A percentile compares a stretch with the other conserved stretches of the same genome.
Evolutionary conservation across 2,329 filamentous ascomycete species (phyloP).

Genomic region (Tolypocladium tundrense): DNA sequence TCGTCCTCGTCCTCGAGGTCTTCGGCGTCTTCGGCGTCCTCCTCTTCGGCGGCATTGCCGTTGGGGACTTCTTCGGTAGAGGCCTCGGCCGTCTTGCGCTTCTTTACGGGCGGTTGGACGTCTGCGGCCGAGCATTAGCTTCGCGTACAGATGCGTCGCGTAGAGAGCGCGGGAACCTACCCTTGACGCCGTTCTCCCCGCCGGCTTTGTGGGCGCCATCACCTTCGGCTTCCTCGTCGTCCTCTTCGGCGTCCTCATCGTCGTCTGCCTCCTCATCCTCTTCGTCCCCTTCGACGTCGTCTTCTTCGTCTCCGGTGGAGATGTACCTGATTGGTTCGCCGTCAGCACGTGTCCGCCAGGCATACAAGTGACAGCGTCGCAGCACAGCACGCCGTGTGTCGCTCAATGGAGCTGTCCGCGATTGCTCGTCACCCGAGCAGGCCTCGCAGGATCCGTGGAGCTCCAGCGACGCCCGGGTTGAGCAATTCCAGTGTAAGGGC

Average conservation of each 20-base stretch:
- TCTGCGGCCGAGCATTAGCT: constrained; percentile 11
- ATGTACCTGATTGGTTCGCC: constrained; percentile 17
- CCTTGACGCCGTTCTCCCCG: constrained; percentile 21
- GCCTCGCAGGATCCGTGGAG: background rate
- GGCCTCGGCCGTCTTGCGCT: constrained; percentile 34
- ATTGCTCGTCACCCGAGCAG: background rate
- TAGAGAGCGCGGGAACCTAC: constrained; percentile 14
- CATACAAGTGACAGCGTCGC: background rate
- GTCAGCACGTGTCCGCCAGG: constrained; percentile 3
- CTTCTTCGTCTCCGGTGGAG: constrained; percentile 29
- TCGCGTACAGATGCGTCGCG: background rate
- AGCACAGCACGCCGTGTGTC: background rate
- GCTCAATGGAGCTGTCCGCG: background rate
- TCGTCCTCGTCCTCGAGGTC: constrained; percentile 18
- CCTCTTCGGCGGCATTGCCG: constrained; percentile 23
- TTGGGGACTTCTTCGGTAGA: constrained; percentile 19
- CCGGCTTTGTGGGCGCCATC: constrained; percentile 14
- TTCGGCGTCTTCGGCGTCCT: constrained; percentile 23
- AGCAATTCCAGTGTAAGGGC: background rate
- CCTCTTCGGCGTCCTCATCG: constrained; percentile 24
- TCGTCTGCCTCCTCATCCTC: constrained; percentile 28
- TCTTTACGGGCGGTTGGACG: constrained; percentile 38
- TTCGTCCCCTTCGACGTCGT: constrained; percentile 27
- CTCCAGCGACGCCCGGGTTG: background rate
- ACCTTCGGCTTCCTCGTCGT: constrained; percentile 17